These are phyloP conservation scores for Bombardia bombarda DNA, from an alignment of 495 filamentous ascomycete genomes.

Conservation along the genomic window DNA sequence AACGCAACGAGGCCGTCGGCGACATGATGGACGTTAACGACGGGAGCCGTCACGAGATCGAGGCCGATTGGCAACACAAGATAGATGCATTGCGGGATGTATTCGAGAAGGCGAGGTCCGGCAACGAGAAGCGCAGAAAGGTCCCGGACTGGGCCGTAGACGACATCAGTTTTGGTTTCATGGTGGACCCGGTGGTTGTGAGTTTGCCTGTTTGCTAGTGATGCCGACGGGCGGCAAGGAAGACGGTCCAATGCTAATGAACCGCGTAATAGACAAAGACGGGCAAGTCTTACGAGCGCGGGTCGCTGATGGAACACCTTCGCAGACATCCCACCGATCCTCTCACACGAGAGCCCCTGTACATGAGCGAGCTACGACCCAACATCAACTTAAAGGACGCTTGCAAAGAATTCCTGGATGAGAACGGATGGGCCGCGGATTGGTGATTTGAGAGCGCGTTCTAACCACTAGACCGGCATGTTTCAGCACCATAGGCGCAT, in stretches of 20 bases:
- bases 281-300: slow-evolving; percentile 82
- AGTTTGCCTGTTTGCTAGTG: too few species aligned
- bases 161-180: slow-evolving; percentile 81
- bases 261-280: slow-evolving; percentile 54
- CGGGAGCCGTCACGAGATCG: slow-evolving; percentile 40
- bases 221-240: background rate
- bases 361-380: slow-evolving; percentile 63
- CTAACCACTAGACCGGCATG: too few species aligned
- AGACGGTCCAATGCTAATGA: slow-evolving; percentile 4
- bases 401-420: slow-evolving; percentile 71
- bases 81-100: slow-evolving; percentile 47
- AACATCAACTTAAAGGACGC: slow-evolving; percentile 80
- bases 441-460: slow-evolving; percentile 63
- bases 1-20: slow-evolving; percentile 17
- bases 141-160: slow-evolving; percentile 87
- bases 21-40: slow-evolving; percentile 28
- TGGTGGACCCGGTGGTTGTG: slow-evolving; percentile 85
- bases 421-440: slow-evolving; percentile 92
- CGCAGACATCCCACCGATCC: slow-evolving; percentile 51
- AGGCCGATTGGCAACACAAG: slow-evolving; percentile 52
- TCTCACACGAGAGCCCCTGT: slow-evolving; percentile 68
- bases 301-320: slow-evolving; percentile 81
- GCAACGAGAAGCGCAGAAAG: slow-evolving; percentile 47
- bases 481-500: too few species aligned
- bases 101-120: slow-evolving; percentile 51